phyloP scores from a whole-genome alignment of 2,329 filamentous ascomycete genomes.

The Whalleya microplaca region DNA sequence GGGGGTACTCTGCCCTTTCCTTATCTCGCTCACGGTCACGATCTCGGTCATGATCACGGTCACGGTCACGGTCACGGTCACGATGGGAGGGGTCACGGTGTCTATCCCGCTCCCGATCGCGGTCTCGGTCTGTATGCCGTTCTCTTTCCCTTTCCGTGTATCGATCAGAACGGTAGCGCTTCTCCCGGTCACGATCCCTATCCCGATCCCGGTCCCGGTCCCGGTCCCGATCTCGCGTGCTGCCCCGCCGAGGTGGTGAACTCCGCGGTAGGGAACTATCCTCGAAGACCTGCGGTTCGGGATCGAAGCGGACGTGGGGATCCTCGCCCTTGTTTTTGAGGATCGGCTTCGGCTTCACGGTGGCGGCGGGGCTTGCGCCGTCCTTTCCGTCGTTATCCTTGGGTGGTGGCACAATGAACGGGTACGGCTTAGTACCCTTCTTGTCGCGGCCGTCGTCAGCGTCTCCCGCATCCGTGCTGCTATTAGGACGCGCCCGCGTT shows the following conservation, averaged over 20 bases:
- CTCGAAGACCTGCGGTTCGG: slow-evolving; percentile 42
- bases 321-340: slow-evolving; percentile 64
- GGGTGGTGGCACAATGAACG: slow-evolving; percentile 46
- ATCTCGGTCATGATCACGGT: slow-evolving; percentile 34
- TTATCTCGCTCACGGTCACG: too few species aligned
- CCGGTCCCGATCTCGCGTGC: slow-evolving; percentile 38
- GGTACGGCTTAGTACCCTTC: slow-evolving; percentile 37
- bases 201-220: too few species aligned
- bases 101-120: slow-evolving; percentile 30
- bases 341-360: slow-evolving; percentile 58
- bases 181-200: slow-evolving; percentile 26
- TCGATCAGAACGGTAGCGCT: slow-evolving; percentile 42
- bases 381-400: slow-evolving; percentile 30
- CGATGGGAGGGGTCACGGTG: too few species aligned
- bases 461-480: slow-evolving; percentile 18
- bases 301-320: slow-evolving; percentile 56
- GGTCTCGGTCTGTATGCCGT: slow-evolving; percentile 34
- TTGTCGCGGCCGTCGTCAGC: slow-evolving; percentile 31
- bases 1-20: slow-evolving; percentile 2
- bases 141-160: slow-evolving; percentile 42
- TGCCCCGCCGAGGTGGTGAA: slow-evolving; percentile 37
- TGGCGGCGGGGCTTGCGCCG: slow-evolving; percentile 39
- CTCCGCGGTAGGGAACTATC: slow-evolving; percentile 39
- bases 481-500: not conserved
- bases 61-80: slow-evolving; percentile 35